phyloP scores from a whole-genome alignment of 768 basidiomycete species.

The Russula griseocarnosa region DNA sequence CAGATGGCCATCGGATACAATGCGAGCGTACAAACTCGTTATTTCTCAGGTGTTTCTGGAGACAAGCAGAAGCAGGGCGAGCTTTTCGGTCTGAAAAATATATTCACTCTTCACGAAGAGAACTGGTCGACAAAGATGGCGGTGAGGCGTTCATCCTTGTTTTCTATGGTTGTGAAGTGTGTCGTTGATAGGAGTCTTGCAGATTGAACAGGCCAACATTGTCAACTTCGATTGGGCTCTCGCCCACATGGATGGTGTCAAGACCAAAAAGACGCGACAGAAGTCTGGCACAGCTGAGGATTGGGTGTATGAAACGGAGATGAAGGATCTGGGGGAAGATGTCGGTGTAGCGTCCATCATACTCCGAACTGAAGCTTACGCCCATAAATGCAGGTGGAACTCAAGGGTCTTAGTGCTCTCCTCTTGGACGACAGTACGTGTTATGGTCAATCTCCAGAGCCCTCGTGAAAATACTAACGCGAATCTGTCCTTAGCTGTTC shows the following conservation, averaged over 20 bases:
- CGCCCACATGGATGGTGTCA: conserved; percentile 52
- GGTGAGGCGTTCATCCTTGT: conserved; percentile 40
- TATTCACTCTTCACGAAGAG: conserved; percentile 72
- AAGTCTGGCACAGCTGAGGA: conserved; percentile 33
- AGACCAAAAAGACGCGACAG: conserved; percentile 33
- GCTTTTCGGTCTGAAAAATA: conserved; percentile 81
- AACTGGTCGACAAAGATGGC: conserved; percentile 68
- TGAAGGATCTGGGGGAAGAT: conserved; percentile 42
- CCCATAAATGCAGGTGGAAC: conserved; percentile 35
- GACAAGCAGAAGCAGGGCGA: conserved; percentile 73
- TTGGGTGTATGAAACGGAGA: conserved; percentile 45
- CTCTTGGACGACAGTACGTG: conserved; percentile 35
- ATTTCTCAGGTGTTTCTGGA: conserved; percentile 80
- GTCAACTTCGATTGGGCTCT: conserved; percentile 79
- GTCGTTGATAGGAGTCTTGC: conserved; percentile 3
- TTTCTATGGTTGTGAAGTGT: neutral
- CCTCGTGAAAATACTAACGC: conserved; percentile 32
- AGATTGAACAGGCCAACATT: conserved; percentile 78
- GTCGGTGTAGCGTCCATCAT: conserved; percentile 1
- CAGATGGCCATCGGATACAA: conserved; percentile 90
- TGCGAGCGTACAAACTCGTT: conserved; percentile 77
- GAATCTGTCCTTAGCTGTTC: conserved; percentile 31
- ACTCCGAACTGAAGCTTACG: neutral
- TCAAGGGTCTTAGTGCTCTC: conserved; percentile 58
- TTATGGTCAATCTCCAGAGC: neutral